phyloP scores from a whole-genome alignment of 1,284 basidiomycete genomes.

The Peniophora sp. region DNA sequence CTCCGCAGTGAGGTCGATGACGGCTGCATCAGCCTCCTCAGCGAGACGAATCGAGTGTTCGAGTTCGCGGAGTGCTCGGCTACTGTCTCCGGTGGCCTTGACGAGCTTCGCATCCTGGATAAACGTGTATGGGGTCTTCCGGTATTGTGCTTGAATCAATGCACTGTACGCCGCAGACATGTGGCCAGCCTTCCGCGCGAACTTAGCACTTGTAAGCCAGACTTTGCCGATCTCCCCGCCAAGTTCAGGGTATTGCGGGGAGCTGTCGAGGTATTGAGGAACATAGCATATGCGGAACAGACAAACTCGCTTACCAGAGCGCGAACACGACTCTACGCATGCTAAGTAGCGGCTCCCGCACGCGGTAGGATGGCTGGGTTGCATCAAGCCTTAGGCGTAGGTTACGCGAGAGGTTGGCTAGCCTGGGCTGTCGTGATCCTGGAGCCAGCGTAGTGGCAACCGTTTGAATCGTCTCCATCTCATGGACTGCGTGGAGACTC shows the following conservation, averaged over 20 bases:
- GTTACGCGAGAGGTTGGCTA: conserved; percentile 35
- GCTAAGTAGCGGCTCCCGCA: conserved; percentile 85
- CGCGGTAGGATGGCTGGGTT: conserved; percentile 88
- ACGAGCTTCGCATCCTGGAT: conserved; percentile 89
- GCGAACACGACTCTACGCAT: conserved; percentile 84
- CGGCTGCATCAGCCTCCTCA: conserved; percentile 13
- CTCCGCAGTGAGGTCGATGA: conserved; percentile 52
- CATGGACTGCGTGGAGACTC: conserved; percentile 84
- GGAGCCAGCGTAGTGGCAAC: conserved; percentile 19
- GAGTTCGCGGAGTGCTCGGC: conserved; percentile 86
- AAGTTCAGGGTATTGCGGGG: conserved; percentile 16
- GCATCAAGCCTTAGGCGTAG: conserved; percentile 65
- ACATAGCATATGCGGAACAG: conserved; percentile 3
- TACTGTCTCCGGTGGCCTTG: conserved; percentile 72
- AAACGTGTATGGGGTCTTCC: conserved; percentile 74
- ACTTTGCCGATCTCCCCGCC: conserved; percentile 67
- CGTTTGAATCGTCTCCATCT: conserved; percentile 75
- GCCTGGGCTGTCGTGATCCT: conserved; percentile 15
- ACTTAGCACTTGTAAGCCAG: conserved; percentile 93
- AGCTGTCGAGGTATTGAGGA: conserved; percentile 5
- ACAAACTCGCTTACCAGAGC: conserved; percentile 43
- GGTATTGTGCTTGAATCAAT: conserved; percentile 83
- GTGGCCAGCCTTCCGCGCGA: conserved; percentile 92
- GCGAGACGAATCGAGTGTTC: conserved; percentile 61
- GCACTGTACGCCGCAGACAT: conserved; percentile 97